Evolutionary conservation across 2,329 filamentous ascomycete species (phyloP).

Genomic region (Fusarium pseudocircinatum): DNA sequence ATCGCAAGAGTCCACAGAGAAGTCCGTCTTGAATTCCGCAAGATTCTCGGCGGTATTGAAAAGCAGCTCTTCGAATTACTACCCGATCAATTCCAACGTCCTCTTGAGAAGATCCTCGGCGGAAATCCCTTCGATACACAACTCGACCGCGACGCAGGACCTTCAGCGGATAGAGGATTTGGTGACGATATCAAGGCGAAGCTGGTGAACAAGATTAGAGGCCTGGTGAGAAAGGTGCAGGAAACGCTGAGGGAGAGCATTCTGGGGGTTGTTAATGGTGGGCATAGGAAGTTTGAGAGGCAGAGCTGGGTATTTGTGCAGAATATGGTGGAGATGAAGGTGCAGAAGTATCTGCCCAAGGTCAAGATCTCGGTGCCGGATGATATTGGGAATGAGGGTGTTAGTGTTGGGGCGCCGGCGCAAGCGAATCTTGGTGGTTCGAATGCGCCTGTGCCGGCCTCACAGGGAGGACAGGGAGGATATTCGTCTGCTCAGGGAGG

Average conservation of each 20-base stretch:
- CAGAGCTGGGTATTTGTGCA: slow-evolving; percentile 59
- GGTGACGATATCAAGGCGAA: slow-evolving; percentile 56
- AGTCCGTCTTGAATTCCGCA: slow-evolving; percentile 58
- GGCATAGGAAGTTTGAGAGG: slow-evolving; percentile 58
- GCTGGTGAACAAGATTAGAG: slow-evolving; percentile 56
- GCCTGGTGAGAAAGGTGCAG: slow-evolving; percentile 56
- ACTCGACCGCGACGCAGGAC: slow-evolving; percentile 50
- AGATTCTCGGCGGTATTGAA: slow-evolving; percentile 55
- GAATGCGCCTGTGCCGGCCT: slow-evolving; percentile 38
- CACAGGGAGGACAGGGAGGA: slow-evolving; percentile 22
- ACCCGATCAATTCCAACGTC: slow-evolving; percentile 54
- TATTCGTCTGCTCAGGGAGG: neutral
- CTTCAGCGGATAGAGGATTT: slow-evolving; percentile 50
- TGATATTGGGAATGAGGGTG: slow-evolving; percentile 58
- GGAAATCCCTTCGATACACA: slow-evolving; percentile 58
- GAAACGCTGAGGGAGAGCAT: slow-evolving; percentile 57
- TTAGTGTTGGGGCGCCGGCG: slow-evolving; percentile 53
- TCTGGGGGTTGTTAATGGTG: slow-evolving; percentile 56
- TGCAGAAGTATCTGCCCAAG: slow-evolving; percentile 57
- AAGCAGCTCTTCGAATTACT: slow-evolving; percentile 57
- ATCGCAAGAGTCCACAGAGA: slow-evolving; percentile 56
- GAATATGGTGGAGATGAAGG: slow-evolving; percentile 56
- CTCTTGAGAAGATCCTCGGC: slow-evolving; percentile 57
- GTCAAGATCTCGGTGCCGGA: slow-evolving; percentile 58
- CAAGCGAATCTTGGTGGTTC: slow-evolving; percentile 47